Base-by-base conservation (phyloP, 2,329 filamentous ascomycete species). In the Epichloe hybrida region DNA sequence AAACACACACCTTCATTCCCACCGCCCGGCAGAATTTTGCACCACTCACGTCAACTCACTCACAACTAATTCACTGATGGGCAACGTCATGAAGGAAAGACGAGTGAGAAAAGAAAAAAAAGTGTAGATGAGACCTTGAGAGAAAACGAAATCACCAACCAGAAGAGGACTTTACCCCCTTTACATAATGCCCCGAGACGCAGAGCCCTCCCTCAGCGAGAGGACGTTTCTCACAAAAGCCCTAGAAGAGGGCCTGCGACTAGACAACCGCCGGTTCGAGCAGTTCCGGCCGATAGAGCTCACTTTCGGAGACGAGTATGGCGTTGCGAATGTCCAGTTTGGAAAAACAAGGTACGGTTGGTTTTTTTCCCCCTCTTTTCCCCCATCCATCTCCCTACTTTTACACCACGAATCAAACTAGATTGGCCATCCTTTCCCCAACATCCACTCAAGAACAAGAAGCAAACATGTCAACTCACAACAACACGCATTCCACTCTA, bases 251-350 rank as follows among this genome's bases (percentile, higher is more conserved):
- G 80, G 86, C 57, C 72, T 90, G 53, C 86, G 93, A 23, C 72
- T 96, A 53, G 93, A 98, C 69, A 86, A 86, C 59, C 86, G 93
- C 57, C 73, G 76, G 52, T 77, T 90, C 52, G 87, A 96, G 62
- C 76, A 89, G 61, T 93, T 87, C 67, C 81, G 93, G 57, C 74
- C 81, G 46, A 67, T 96, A 44, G 79, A 84, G 53, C 76, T 98
- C 53, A 79, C 75, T 3, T 95, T 97, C 68, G 89, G 89, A 48
- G 84, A 95, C 56, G 88, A 95, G 61, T 90, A 90, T 75, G 93
- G 93, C 55, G 82, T 91, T 59, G 88, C 85, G 58, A 88, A 95
- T 62, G 86, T 96, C 39, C 79, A 82, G 56, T 71, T 96, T 55
- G 93, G 93, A 59, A 95, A 91, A 72, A 97, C 93, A 51, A 87